phyloP scores from a whole-genome alignment of 192 early-diverging fungal genomes.

The Bifiguratus adelaidae region DNA sequence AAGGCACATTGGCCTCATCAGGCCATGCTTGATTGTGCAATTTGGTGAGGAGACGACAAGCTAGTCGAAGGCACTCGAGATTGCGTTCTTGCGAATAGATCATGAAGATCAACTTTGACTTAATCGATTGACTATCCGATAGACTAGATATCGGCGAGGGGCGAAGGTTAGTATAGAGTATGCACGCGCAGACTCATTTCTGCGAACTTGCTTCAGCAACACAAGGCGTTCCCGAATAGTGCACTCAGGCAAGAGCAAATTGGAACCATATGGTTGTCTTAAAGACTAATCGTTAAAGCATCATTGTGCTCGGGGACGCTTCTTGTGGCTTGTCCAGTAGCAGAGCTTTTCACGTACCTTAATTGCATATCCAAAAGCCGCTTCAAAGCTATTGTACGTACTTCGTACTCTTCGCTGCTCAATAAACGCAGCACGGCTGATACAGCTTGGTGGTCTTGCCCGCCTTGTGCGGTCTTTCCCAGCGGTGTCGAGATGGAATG shows the following conservation, averaged over 20 bases:
- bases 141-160: background rate
- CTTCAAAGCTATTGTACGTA: background rate
- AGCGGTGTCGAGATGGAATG: too few species aligned
- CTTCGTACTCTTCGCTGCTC: background rate
- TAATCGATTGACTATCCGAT: background rate
- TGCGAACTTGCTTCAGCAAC: background rate
- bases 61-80: background rate
- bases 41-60: too few species aligned
- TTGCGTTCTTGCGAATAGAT: background rate
- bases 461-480: too few species aligned
- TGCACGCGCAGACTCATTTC: background rate
- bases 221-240: background rate
- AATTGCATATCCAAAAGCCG: background rate
- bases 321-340: too few species aligned
- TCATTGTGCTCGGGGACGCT: slow-evolving; percentile 1
- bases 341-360: too few species aligned
- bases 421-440: background rate
- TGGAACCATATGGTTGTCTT: slow-evolving; percentile 2
- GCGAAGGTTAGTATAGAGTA: background rate
- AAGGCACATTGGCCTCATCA: too few species aligned
- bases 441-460: background rate
- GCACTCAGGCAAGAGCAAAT: background rate
- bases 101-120: background rate
- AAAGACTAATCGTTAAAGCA: slow-evolving; percentile 2
- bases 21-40: too few species aligned